These are phyloP conservation scores for Neophaeococcomyces aloes DNA, from an alignment of 2,329 filamentous ascomycete genomes.

Conservation along the genomic window DNA sequence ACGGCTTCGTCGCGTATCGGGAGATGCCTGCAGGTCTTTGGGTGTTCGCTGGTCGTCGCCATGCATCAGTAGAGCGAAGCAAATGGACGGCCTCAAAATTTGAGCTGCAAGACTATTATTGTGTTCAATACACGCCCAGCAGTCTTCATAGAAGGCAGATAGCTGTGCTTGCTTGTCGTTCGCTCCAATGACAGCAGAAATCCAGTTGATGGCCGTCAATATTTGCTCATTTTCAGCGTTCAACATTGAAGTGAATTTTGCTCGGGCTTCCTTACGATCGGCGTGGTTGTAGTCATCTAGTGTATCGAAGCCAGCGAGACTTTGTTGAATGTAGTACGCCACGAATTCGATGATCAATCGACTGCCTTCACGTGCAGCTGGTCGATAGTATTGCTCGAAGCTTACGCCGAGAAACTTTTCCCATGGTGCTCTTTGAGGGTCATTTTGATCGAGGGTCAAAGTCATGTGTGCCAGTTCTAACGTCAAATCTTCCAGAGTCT, in stretches of 20 bases:
- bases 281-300: background rate
- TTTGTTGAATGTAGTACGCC: slow-evolving; percentile 3
- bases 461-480: background rate
- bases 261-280: background rate
- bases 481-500: background rate
- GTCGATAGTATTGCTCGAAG: background rate
- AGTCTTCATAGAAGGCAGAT: slow-evolving; percentile 3
- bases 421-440: background rate
- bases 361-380: background rate
- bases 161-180: slow-evolving; percentile 1
- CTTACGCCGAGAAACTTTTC: slow-evolving; percentile 1
- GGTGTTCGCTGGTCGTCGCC: background rate
- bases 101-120: background rate
- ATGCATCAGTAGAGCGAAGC: no score
- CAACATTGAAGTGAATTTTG: background rate
- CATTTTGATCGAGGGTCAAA: background rate
- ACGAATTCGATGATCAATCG: background rate
- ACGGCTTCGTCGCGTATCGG: background rate
- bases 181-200: background rate
- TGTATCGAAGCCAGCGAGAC: background rate
- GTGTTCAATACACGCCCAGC: slow-evolving; percentile 2
- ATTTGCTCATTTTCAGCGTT: background rate
- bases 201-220: background rate
- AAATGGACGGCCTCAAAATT: background rate
- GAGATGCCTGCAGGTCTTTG: background rate